A percentile compares a stretch with the other conserved stretches of the same genome.
Evolutionary conservation across 1,284 basidiomycete genomes (phyloP).

Genomic region (Earliella scabrosa): DNA sequence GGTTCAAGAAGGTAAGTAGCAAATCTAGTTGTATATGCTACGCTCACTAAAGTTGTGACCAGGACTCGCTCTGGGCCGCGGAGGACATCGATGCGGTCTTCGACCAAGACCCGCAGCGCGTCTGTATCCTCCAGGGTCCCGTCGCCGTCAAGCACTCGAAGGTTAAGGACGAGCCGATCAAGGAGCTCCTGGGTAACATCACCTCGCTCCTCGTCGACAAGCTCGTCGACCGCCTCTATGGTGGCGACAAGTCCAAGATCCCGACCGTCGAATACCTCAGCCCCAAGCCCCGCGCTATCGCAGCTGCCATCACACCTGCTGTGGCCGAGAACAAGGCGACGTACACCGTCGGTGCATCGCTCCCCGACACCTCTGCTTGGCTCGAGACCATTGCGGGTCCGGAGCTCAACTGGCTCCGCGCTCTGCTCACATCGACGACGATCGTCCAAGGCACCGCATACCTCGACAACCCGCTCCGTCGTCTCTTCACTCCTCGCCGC

Average conservation of each 20-base stretch:
- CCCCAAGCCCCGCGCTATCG: slow-evolving; percentile 44
- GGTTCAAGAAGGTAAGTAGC: slow-evolving; percentile 93
- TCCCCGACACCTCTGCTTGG: slow-evolving; percentile 78
- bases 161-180: slow-evolving; percentile 92
- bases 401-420: slow-evolving; percentile 85
- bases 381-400: slow-evolving; percentile 85
- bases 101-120: slow-evolving; percentile 97
- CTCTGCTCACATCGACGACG: slow-evolving; percentile 81
- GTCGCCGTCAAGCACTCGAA: slow-evolving; percentile 90
- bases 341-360: slow-evolving; percentile 57
- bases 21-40: too few species aligned
- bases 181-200: slow-evolving; percentile 90
- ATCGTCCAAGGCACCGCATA: slow-evolving; percentile 87
- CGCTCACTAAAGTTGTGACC: too few species aligned
- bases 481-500: slow-evolving; percentile 83
- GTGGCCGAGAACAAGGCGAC: slow-evolving; percentile 51
- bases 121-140: slow-evolving; percentile 97
- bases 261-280: slow-evolving; percentile 91
- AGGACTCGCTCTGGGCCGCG: slow-evolving; percentile 97
- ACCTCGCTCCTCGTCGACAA: slow-evolving; percentile 79
- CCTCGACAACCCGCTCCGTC: slow-evolving; percentile 88
- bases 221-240: slow-evolving; percentile 84
- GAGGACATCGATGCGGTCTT: slow-evolving; percentile 99
- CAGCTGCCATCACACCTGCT: slow-evolving; percentile 51
- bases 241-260: slow-evolving; percentile 77